Evolutionary conservation across 306 rosid species (phyloP), one percentile per base, ranked within the genome.

Genomic region (Dicorynia guianensis): DNA sequence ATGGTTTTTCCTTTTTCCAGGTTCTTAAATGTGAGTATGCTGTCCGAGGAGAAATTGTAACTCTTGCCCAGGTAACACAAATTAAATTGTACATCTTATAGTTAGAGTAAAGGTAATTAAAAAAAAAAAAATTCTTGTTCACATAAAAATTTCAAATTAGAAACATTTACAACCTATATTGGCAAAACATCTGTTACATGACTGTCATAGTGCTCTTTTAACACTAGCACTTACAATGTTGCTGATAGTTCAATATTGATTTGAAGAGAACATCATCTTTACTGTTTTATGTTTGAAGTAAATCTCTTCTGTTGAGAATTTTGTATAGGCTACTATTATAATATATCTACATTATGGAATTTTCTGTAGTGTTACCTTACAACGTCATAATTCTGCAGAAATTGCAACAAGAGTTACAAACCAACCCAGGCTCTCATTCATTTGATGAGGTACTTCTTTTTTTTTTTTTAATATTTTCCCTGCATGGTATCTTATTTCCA

Each of bases 21-120:
- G 93, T 95, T 87, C 74, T 92, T 85, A 79, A 87, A 64, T 90
- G 98, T 72, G 93, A 95, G 88, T 95, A 95, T 82, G 97, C 99
- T 77, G 97, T 95, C 57, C 91, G 97, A 72, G 99, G 97, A 71
- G 97, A 92, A 75, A 82, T 95, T 54, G 99, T 92, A 68, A 86
- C 95, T 59, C 83, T 95, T 83, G 97, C 99, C 1, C 97, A 93
- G 97, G 99, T 92, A 89, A 33, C 35, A 19, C 48, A 74, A 25
- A 47, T 63, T 58, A 71, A 48, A 20, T 52, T 71, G 63, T 66
- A 56, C 50, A 17, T 63, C 8, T 58, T 75, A 62, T 11, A 63
- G 65, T 58, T 75, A 62, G 11, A 63, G 65, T 75, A 46, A 48
- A 7, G 33, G 74, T 14, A 35, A 38, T 50, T 59, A 63, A 6